Percentiles rank a stretch among this genome's conserved stretches.
Conservation (phyloP, 78 protist species). For the Bodo saltans region DNA sequence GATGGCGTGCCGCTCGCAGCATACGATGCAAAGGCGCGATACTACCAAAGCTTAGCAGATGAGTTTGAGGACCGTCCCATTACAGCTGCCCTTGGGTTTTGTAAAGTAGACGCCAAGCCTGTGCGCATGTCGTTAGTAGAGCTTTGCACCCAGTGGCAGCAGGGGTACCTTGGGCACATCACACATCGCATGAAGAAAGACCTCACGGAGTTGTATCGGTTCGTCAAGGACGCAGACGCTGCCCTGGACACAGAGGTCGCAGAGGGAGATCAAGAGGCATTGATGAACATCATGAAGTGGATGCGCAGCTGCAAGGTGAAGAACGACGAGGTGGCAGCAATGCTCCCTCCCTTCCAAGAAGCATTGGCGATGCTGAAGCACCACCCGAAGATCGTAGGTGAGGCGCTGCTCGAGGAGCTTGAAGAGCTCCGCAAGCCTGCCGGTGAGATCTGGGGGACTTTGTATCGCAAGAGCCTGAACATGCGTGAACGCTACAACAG, state of each 20-base stretch:
- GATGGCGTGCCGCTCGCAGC: background rate
- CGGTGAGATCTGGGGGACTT: constrained; percentile 10
- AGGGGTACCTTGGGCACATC: constrained; percentile 38
- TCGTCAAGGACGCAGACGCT: background rate
- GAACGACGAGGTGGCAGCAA: constrained; percentile 28
- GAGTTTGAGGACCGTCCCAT: constrained; percentile 4
- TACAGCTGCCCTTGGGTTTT: constrained; percentile 18
- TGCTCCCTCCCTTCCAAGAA: constrained; percentile 36
- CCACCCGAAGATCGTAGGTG: constrained; percentile 11
- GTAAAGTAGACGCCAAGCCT: constrained; percentile 47
- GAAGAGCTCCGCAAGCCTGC: constrained; percentile 23
- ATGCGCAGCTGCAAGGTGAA: constrained; percentile 24
- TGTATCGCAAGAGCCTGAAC: background rate
- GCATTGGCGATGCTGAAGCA: constrained; percentile 42
- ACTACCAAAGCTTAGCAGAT: background rate
- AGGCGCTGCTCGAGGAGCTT: constrained; percentile 14
- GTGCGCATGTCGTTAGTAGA: background rate
- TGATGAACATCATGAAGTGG: constrained; percentile 42
- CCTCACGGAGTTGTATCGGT: background rate
- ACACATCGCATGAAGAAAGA: background rate
- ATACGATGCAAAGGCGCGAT: background rate
- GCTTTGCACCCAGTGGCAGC: constrained; percentile 36
- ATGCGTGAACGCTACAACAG: constrained; percentile 20
- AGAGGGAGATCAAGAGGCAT: constrained; percentile 32
- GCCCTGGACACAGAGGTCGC: constrained; percentile 20